Base-by-base conservation (phyloP, 2,329 filamentous ascomycete species). In the Falciphora oryzae region DNA sequence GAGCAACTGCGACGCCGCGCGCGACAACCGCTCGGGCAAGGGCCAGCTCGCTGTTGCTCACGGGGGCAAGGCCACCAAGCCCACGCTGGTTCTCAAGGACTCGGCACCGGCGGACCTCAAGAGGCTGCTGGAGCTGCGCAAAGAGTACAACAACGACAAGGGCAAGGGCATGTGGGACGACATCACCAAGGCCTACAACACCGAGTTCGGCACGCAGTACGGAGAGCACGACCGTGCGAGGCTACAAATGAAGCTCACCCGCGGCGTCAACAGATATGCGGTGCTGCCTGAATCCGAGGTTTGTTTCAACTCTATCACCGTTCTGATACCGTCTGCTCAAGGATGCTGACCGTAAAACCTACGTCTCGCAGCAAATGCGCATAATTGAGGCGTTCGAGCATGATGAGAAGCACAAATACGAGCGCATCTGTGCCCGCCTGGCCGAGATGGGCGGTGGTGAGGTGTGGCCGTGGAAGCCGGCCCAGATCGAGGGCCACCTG, bases 111-210 rank as follows among this genome's bases (percentile, higher is more conserved):
- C 79, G 2, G 79, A 83, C 44, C 80, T 83, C 66, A 76, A 75
- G 28, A 82, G 74, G 63, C 77, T 86, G 38, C 80, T 85, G 61
- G 74, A 81, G 31, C 76, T 81, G n/a, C 76, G 82, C 16, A 79
- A 78, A 70, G 70, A 78, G 29, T 77, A 80, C 68, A 73, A 78
- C 22, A 69, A 78, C 27, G 76, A 78, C 63, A 83, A 82, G 68
- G 83, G 84, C 22, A 83, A 83, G 67, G 82, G 83, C 44, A 86
- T 86, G 83, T 86, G 84, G 84, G 79, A 83, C 29, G 75, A 77
- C 56, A 85, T 86, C 65, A 77, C 79, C 61, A 71, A 70, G 6
- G 78, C 80, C 65, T 85, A 77, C 66, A 65, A 65, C 13, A 75
- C 77, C 66, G 73, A 74, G 18, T 75, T 74, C 7, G 50, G 56